These are phyloP conservation scores for Mycena floridula DNA, from an alignment of 768 basidiomycete species.

Conservation along the genomic window DNA sequence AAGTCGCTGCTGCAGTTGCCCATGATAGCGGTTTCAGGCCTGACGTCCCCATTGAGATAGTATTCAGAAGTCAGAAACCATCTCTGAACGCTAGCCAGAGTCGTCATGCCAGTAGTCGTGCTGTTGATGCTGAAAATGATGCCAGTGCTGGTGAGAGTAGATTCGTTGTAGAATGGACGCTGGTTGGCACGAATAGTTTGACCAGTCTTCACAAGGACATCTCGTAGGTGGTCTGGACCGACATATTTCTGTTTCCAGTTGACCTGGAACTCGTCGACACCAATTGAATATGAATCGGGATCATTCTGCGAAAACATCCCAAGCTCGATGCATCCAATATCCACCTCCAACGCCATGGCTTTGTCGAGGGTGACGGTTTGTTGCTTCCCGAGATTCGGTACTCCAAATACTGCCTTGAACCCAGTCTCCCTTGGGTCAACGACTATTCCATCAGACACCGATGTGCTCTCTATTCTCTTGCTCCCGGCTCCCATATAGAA, in stretches of 20 bases:
- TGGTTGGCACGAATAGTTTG: slow-evolving; percentile 13
- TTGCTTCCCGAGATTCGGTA: slow-evolving; percentile 9
- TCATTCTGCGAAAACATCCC: slow-evolving; percentile 3
- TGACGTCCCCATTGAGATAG: not conserved
- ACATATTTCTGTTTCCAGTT: slow-evolving; percentile 13
- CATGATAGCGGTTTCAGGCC: not conserved
- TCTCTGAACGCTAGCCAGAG: not conserved
- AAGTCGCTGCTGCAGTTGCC: not conserved
- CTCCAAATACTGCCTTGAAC: slow-evolving; percentile 7
- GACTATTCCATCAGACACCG: slow-evolving; percentile 9
- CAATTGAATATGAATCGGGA: not conserved
- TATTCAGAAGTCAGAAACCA: not conserved
- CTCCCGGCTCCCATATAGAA: slow-evolving; percentile 12
- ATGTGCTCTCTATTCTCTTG: slow-evolving; percentile 8
- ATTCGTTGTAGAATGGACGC: slow-evolving; percentile 13
- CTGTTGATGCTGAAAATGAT: slow-evolving; percentile 8
- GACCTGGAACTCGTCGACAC: not conserved
- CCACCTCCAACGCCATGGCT: slow-evolving; percentile 14
- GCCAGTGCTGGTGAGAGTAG: slow-evolving; percentile 8
- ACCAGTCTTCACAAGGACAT: slow-evolving; percentile 12
- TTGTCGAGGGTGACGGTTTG: slow-evolving; percentile 10
- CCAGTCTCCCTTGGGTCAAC: not conserved
- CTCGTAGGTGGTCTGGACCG: slow-evolving; percentile 15
- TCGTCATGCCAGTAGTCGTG: slow-evolving; percentile 10
- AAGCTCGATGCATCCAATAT: slow-evolving; percentile 14